Conservation (phyloP, 208 protist species). For the Leishmania aethiopica region DNA sequence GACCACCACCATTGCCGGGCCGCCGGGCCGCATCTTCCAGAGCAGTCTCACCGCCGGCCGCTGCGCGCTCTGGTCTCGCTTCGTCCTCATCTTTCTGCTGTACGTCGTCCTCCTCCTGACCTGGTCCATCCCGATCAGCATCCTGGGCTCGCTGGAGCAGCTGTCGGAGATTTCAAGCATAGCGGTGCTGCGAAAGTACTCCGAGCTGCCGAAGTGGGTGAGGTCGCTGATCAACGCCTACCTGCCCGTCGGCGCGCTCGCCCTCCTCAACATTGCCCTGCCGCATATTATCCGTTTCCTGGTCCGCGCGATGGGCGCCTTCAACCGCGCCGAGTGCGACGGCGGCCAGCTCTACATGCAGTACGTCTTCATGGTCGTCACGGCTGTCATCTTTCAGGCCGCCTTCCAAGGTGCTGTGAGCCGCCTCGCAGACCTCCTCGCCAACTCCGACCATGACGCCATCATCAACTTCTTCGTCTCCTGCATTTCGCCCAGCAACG, state of each 20-base stretch:
- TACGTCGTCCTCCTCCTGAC: slow-evolving; percentile 70
- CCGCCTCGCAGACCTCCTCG: slow-evolving; percentile 52
- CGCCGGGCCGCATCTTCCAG: slow-evolving; percentile 67
- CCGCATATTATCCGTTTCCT: slow-evolving; percentile 72
- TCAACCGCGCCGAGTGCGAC: slow-evolving; percentile 64
- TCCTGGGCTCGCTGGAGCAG: slow-evolving; percentile 78
- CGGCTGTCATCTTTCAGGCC: slow-evolving; percentile 83
- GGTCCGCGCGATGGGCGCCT: slow-evolving; percentile 72
- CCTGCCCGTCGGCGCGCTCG: slow-evolving; percentile 69
- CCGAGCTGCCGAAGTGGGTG: slow-evolving; percentile 45
- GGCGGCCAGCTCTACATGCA: slow-evolving; percentile 72
- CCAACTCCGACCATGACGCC: slow-evolving; percentile 31
- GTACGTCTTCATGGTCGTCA: slow-evolving; percentile 89
- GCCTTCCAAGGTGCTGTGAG: slow-evolving; percentile 73
- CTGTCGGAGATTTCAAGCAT: slow-evolving; percentile 52
- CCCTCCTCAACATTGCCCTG: slow-evolving; percentile 73
- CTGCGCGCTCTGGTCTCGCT: slow-evolving; percentile 48
- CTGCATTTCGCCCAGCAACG: slow-evolving; percentile 68
- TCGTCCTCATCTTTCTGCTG: slow-evolving; percentile 40
- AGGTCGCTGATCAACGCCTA: slow-evolving; percentile 55
- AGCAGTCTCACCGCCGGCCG: slow-evolving; percentile 55
- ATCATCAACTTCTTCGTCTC: slow-evolving; percentile 67
- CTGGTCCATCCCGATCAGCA: slow-evolving; percentile 76
- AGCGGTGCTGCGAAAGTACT: slow-evolving; percentile 33
- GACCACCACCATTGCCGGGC: slow-evolving; percentile 69